Evolutionary conservation across 805 yeast genomes (phyloP), one percentile per base, ranked within the genome.

Genomic region (Metschnikowia hibisci): DNA sequence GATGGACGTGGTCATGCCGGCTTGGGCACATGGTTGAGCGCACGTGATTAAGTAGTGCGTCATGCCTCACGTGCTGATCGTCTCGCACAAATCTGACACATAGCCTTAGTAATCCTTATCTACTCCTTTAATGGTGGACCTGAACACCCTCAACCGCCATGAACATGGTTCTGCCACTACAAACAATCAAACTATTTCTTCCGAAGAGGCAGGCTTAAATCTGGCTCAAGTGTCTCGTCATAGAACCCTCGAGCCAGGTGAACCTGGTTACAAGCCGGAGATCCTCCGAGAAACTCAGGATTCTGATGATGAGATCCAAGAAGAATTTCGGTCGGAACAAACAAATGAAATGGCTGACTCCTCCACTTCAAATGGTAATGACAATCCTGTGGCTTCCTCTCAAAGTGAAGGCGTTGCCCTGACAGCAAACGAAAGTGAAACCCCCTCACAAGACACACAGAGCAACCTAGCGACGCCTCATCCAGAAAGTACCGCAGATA

Each of bases 1-100:
- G 29, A 30, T 28, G 10, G 46, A 45, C 30, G 50, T 43, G 29
- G 50, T 43, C 23, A 40, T 28, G 25, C 45, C 47, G 11, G 45
- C 44, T 34, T 32, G 29, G 43, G 40, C 33, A 12, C 32, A 28
- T 14, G 37, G 23, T 23, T 29, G 38, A 25, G 27, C 22, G 11
- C 42, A 23, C 36, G 25, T 12, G 8, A 27, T 8, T n/a, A n/a
- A n/a, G 23, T 6, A 8, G 9, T 18, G 16, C n/a, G n/a, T 35
- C 32, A 35, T 35, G 39, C 20, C 39, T 35, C 39, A 35, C 39
- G 39, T 35, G 39, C 39, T n/a, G 13, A 27, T 27, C 39, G 32
- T 23, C 30, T 34, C 39, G 39, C 39, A 35, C 39, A 35, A 35
- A 27, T 35, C 32, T 35, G 39, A 35, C 39, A 35, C 39, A 35